A percentile compares a stretch with the other conserved stretches of the same genome.
phyloP scores from a whole-genome alignment of 169 alveolate species.

The Plasmodium billcollinsi region DNA sequence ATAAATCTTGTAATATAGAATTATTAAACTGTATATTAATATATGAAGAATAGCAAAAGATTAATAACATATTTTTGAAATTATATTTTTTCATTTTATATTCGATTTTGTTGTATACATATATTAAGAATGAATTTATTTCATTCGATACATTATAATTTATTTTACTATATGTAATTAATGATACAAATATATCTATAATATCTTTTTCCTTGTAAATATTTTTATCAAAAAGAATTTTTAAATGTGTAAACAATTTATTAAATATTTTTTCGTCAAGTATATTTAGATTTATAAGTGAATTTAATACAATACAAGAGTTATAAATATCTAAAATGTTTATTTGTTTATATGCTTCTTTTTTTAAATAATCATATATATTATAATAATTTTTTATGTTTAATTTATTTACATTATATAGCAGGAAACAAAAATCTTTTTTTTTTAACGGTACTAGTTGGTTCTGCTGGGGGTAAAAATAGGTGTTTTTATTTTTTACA shows the following conservation, averaged over 20 bases:
- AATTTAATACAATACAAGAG: constrained; percentile 37
- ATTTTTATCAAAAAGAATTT: constrained; percentile 61
- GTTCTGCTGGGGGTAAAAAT: neutral
- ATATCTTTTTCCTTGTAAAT: constrained; percentile 61
- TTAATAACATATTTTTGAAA: constrained; percentile 21
- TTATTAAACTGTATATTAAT: constrained; percentile 35
- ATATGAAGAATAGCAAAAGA: constrained; percentile 47
- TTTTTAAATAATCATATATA: constrained; percentile 50
- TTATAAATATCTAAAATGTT: constrained; percentile 31
- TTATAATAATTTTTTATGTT: constrained; percentile 49
- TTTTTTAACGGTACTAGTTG: constrained; percentile 21
- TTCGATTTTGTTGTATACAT: constrained; percentile 28
- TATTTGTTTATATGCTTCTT: constrained; percentile 11
- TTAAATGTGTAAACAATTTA: constrained; percentile 20
- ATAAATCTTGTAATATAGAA: constrained; percentile 37
- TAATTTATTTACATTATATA: constrained; percentile 40
- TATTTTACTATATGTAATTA: constrained; percentile 32
- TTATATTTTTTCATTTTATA: constrained; percentile 38
- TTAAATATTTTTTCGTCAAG: constrained; percentile 35
- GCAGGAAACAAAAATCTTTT: constrained; percentile 56
- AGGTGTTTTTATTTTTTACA: constrained; percentile 24
- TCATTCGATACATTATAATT: neutral
- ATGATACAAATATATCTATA: constrained; percentile 29
- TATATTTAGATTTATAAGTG: constrained; percentile 45
- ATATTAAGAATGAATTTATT: constrained; percentile 28